Evolutionary conservation across 192 early-diverging fungal species (phyloP), one percentile per base, ranked within the genome.

Genomic region (Podila epicladia): DNA sequence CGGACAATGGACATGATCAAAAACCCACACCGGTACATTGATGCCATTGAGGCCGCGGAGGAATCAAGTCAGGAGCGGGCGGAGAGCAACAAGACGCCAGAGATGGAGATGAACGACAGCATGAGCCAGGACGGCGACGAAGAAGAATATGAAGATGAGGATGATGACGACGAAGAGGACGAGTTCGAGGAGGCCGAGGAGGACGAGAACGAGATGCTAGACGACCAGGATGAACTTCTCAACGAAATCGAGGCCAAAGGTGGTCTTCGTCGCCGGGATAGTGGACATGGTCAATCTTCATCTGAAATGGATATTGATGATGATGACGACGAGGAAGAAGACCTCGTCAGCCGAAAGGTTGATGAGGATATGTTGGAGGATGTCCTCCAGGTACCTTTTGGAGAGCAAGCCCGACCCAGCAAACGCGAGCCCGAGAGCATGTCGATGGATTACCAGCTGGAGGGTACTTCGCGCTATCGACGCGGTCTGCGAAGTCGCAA

Each of bases 301-400:
- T 80, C 77, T 9, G 77, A 80, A 26, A 80, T 80, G 77, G 77
- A 80, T 50, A 59, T 80, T 6, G 77, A 80, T 35, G 71, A 72
- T 1, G 76, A 79, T 60, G 33, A 26, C 1, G 71, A 80, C 57
- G 65, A 72, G 13, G 29, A 61, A 17, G 59, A 24, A 19, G 59
- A 61, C 26, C 2, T 5, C 24, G 26, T 33, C 33, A 50, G 68
- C 22, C 63, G 41, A 45, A 45, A 62, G n/a, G 59, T 57, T 9
- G 55, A 65, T n/a, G 69, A 77, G 33, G 48, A 62, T 1, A 76
- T 70, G 68, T 59, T 53, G 48, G 15, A 31, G 15, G 59, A 60
- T 13, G 19, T 24, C 28, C 28, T 31, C 31, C 15, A 31, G 24
- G 31, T 17, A 4, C 15, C 31, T 24, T 31, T 31, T 24, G n/a